A percentile compares a stretch with the other conserved stretches of the same genome.
phyloP scores from a whole-genome alignment of 164 flowering plant genomes.

The Euptelea pleiosperma region DNA sequence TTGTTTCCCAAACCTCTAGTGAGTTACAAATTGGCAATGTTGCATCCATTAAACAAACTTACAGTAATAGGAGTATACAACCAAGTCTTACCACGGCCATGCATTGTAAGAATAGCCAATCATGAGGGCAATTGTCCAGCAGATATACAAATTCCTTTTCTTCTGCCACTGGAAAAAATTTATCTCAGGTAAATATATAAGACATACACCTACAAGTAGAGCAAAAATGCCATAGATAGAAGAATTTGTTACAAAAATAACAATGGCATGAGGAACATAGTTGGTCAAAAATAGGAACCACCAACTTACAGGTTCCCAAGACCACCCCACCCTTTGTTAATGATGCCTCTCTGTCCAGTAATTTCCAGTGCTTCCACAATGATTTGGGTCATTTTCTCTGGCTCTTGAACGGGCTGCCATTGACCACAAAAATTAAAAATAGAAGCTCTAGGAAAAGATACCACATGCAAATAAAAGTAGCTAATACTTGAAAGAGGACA shows the following conservation, averaged over 20 bases:
- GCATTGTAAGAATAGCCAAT: slow-evolving; percentile 94
- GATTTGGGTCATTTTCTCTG: slow-evolving; percentile 89
- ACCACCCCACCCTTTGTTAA: slow-evolving; percentile 99
- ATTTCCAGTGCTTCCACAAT: slow-evolving; percentile 83
- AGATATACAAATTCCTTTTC: slow-evolving; percentile 70
- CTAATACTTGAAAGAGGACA: no score
- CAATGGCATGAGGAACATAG: background rate
- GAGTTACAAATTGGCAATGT: no score
- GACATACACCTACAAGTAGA: slow-evolving; percentile 5
- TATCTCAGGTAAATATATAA: slow-evolving; percentile 9
- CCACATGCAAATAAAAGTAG: no score
- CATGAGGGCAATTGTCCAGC: slow-evolving; percentile 93
- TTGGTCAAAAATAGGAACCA: slow-evolving; percentile 1
- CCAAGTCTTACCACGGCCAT: slow-evolving; percentile 80
- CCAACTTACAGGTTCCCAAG: slow-evolving; percentile 87
- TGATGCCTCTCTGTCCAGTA: slow-evolving; percentile 93
- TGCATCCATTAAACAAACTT: background rate
- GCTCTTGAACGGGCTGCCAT: slow-evolving; percentile 91
- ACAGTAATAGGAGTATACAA: background rate
- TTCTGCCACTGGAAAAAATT: slow-evolving; percentile 64
- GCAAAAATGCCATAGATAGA: background rate
- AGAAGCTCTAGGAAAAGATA: background rate
- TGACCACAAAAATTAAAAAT: slow-evolving; percentile 3
- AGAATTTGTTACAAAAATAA: background rate
- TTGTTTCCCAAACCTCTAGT: no score